phyloP scores from a whole-genome alignment of 75 land plant species.

The Selaginella moellendorffii region DNA sequence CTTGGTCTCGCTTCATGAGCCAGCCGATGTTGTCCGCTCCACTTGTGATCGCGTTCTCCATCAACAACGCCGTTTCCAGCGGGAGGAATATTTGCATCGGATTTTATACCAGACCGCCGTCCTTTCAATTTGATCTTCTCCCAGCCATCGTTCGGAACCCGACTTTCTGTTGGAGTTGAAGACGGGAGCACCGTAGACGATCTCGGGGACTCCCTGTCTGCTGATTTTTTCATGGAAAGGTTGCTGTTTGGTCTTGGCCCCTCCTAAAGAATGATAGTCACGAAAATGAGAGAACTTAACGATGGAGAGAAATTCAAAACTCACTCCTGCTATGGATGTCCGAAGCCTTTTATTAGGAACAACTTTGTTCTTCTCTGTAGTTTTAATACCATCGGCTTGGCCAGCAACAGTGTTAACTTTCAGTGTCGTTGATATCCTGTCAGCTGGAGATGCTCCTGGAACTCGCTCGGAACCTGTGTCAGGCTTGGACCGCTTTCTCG shows the following conservation, averaged over 20 bases:
- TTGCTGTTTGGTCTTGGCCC: not conserved
- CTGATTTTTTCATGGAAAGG: not conserved
- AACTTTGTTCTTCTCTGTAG: slow-evolving; percentile 48
- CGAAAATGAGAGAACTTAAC: not conserved
- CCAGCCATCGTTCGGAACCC: slow-evolving; percentile 45
- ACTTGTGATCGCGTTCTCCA: slow-evolving; percentile 49
- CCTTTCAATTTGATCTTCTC: slow-evolving; percentile 72
- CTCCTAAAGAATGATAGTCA: not conserved
- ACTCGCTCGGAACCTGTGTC: slow-evolving; percentile 23
- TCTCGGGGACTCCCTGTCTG: slow-evolving; percentile 39
- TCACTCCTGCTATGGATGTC: slow-evolving; percentile 48
- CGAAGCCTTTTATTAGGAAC: slow-evolving; percentile 53
- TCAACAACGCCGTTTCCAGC: slow-evolving; percentile 30
- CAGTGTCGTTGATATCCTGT: not conserved
- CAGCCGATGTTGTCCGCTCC: slow-evolving; percentile 29
- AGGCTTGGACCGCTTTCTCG: slow-evolving; percentile 36
- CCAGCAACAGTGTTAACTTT: no score
- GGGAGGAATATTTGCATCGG: slow-evolving; percentile 43
- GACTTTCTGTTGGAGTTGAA: slow-evolving; percentile 36
- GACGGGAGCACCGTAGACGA: slow-evolving; percentile 25
- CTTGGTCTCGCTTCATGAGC: slow-evolving; percentile 31
- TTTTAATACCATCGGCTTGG: slow-evolving; percentile 9
- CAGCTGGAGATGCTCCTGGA: slow-evolving; percentile 4
- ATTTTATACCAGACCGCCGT: slow-evolving; percentile 58
- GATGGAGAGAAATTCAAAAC: no score